These are phyloP conservation scores for Stereocaulon alpinum DNA, from an alignment of 495 filamentous ascomycete species.

Conservation along the genomic window DNA sequence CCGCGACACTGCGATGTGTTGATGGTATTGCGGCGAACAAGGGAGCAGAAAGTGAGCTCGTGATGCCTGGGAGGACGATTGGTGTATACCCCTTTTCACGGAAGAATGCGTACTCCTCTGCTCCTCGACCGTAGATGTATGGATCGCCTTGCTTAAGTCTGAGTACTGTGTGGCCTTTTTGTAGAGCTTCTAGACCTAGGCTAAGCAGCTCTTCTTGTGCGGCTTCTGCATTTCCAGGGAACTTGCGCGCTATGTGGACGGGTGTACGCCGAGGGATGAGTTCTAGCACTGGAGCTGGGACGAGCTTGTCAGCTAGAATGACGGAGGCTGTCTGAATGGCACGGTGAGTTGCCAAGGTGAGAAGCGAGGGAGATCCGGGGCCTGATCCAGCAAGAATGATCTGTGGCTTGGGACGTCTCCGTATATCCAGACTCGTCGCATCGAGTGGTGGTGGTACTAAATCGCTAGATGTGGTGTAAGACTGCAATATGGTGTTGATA, in stretches of 20 bases:
- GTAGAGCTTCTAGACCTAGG: slow-evolving; percentile 61
- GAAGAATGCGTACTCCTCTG: slow-evolving; percentile 89
- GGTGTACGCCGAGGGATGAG: slow-evolving; percentile 83
- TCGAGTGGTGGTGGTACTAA: slow-evolving; percentile 21
- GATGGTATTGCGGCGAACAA: slow-evolving; percentile 80
- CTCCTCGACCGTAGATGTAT: slow-evolving; percentile 89
- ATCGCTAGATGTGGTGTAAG: slow-evolving; percentile 38
- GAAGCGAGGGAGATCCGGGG: slow-evolving; percentile 81
- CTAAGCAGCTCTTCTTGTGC: slow-evolving; percentile 87
- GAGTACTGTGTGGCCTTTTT: slow-evolving; percentile 67
- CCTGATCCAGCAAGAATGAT: slow-evolving; percentile 91
- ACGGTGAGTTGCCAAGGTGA: slow-evolving; percentile 80
- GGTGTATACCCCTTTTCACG: slow-evolving; percentile 55
- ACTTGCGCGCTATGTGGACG: slow-evolving; percentile 90
- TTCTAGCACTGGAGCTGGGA: slow-evolving; percentile 74
- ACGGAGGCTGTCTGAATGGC: slow-evolving; percentile 78
- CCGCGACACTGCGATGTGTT: slow-evolving; percentile 81
- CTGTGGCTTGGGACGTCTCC: slow-evolving; percentile 36
- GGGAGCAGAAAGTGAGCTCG: slow-evolving; percentile 74
- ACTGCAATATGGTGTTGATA: slow-evolving; percentile 57
- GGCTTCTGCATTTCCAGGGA: slow-evolving; percentile 89
- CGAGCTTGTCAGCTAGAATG: slow-evolving; percentile 91
- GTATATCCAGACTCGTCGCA: slow-evolving; percentile 19
- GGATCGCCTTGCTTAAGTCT: slow-evolving; percentile 94
- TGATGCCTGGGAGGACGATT: slow-evolving; percentile 79